Conservation (phyloP, 1,139 yeast species). For the Tardiomyces blankii region DNA sequence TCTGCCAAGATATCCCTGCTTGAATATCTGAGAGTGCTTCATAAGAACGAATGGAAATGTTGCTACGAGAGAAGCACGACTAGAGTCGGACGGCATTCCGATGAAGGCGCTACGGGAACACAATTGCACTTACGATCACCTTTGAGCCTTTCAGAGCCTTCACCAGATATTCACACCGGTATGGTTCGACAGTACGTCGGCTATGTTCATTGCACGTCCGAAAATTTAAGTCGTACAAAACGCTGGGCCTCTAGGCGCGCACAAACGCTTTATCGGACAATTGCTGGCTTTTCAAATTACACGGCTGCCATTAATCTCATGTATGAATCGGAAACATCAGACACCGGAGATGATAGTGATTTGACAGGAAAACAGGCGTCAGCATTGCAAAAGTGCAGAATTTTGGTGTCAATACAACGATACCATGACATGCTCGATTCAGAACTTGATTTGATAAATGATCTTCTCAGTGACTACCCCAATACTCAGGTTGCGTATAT, state of each 20-base stretch:
- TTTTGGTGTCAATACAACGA: neutral
- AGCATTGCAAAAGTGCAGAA: neutral
- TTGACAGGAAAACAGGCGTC: neutral
- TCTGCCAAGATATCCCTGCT: constrained; percentile 54
- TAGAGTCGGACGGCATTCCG: no score
- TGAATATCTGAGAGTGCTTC: constrained; percentile 62
- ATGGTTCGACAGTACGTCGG: neutral
- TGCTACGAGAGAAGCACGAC: neutral
- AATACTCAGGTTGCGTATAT: neutral
- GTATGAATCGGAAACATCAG: neutral
- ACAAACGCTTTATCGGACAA: neutral
- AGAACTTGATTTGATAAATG: neutral
- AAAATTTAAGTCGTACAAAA: neutral
- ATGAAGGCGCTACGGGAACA: no score
- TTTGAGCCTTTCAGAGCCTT: no score
- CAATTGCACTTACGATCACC: no score
- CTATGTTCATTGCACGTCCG: neutral
- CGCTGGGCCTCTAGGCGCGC: neutral
- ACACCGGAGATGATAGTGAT: neutral
- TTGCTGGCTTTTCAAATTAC: neutral
- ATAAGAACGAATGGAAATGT: constrained; percentile 64
- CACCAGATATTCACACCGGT: no score
- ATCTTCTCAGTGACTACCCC: neutral
- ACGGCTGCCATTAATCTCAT: neutral
- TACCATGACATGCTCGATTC: neutral